These are phyloP conservation scores for Cyathus striatus DNA, from an alignment of 768 basidiomycete genomes.

Conservation along the genomic window DNA sequence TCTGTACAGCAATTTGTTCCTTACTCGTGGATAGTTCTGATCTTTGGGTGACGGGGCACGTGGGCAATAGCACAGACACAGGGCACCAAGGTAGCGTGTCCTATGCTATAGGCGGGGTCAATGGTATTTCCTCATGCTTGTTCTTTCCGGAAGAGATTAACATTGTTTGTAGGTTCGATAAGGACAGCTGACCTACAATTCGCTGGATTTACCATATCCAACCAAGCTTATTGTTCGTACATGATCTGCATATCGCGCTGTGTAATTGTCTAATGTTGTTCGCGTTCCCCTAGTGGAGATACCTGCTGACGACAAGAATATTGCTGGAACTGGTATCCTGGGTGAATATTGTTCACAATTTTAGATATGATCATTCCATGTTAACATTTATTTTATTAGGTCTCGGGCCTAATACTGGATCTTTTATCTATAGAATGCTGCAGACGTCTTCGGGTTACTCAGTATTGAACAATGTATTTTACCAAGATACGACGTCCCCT, in stretches of 20 bases:
- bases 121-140: conserved; percentile 26
- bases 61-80: conserved; percentile 32
- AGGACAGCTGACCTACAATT: conserved; percentile 39
- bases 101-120: conserved; percentile 51
- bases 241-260: not conserved
- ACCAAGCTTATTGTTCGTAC: conserved; percentile 44
- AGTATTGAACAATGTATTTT: conserved; percentile 62
- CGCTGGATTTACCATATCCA: conserved; percentile 33
- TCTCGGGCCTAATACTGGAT: conserved; percentile 60
- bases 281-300: conserved; percentile 45
- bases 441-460: conserved; percentile 38
- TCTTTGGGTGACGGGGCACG: conserved; percentile 48
- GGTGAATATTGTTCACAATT: too few species aligned
- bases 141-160: not conserved
- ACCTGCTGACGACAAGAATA: conserved; percentile 20
- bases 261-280: not conserved
- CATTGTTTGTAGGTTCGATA: conserved; percentile 38
- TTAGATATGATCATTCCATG: too few species aligned
- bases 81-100: conserved; percentile 31
- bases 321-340: conserved; percentile 24
- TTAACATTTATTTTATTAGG: conserved; percentile 25
- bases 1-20: too few species aligned
- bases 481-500: conserved; percentile 47
- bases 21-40: conserved; percentile 61
- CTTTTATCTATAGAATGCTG: conserved; percentile 33